A percentile compares a stretch with the other conserved stretches of the same genome.
phyloP scores from a whole-genome alignment of 2,329 filamentous ascomycete genomes.

The Biscogniauxia mediterranea region DNA sequence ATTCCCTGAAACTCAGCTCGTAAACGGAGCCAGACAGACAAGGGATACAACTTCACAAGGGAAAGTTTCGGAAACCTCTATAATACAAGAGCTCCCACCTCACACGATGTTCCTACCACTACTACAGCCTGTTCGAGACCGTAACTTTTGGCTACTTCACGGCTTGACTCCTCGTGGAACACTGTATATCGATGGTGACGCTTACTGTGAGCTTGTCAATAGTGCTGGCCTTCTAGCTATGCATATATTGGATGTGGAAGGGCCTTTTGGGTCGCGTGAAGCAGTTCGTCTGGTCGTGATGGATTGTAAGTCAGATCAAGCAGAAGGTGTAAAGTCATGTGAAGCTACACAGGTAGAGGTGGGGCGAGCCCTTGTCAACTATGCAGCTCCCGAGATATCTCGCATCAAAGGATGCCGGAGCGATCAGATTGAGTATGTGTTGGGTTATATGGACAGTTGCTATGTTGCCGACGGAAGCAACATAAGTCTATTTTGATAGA shows the following conservation, averaged over 20 bases:
- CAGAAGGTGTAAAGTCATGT: no score
- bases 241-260: constrained; percentile 85
- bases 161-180: constrained; percentile 87
- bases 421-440: no score
- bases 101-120: constrained; percentile 94
- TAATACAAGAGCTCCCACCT: constrained; percentile 53
- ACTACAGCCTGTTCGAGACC: constrained; percentile 79
- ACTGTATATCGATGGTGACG: constrained; percentile 89
- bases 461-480: no score
- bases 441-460: no score
- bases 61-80: constrained; percentile 24
- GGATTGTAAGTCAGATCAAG: constrained; percentile 41
- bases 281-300: constrained; percentile 84
- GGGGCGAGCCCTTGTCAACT: no score
- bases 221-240: constrained; percentile 88
- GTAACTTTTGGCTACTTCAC: constrained; percentile 96
- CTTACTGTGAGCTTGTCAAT: constrained; percentile 74
- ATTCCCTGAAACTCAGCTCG: constrained; percentile 16
- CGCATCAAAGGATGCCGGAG: no score
- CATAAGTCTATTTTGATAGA: no score
- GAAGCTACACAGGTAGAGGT: no score
- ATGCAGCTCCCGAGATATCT: no score
- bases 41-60: constrained; percentile 39
- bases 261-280: constrained; percentile 87
- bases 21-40: constrained; percentile 20